Evolutionary conservation across 768 basidiomycete genomes (phyloP).

Genomic region (Hypholoma fasciculare): DNA sequence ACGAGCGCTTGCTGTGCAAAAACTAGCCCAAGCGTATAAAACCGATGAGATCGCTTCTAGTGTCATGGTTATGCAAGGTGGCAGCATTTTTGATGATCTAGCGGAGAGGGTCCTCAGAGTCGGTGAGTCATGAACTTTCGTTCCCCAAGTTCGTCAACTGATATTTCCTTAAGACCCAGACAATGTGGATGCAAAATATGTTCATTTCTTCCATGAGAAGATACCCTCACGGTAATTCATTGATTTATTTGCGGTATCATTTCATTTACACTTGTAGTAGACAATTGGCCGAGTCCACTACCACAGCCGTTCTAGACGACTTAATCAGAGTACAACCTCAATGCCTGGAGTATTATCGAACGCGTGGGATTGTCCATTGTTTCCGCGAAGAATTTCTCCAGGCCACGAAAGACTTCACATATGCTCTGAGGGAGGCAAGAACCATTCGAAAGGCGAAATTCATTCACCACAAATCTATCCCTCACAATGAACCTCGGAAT

Average conservation of each 20-base stretch:
- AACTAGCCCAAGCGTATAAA: conserved; percentile 83
- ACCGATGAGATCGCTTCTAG: conserved; percentile 90
- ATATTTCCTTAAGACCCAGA: conserved; percentile 55
- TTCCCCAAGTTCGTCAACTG: background rate
- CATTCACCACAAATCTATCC: conserved; percentile 47
- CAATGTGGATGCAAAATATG: conserved; percentile 81
- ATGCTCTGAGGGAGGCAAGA: conserved; percentile 78
- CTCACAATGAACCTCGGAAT: conserved; percentile 30
- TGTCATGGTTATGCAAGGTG: conserved; percentile 95
- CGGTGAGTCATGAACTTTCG: conserved; percentile 27
- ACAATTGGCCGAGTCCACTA: conserved; percentile 84
- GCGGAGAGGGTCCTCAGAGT: conserved; percentile 81
- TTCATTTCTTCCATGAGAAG: conserved; percentile 94
- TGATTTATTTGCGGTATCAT: conserved; percentile 3
- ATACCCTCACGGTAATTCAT: conserved; percentile 78
- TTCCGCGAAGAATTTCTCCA: conserved; percentile 81
- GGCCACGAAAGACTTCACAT: conserved; percentile 80
- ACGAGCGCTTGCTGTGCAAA: conserved; percentile 81
- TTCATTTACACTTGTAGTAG: conserved; percentile 36
- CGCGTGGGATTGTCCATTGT: conserved; percentile 87
- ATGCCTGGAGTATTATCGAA: conserved; percentile 81
- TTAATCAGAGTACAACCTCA: conserved; percentile 75
- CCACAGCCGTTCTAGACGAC: conserved; percentile 75
- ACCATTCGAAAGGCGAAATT: conserved; percentile 64
- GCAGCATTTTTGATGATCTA: conserved; percentile 90